Conservation (phyloP, 208 protist genomes). For the Trichomonas tenax region DNA sequence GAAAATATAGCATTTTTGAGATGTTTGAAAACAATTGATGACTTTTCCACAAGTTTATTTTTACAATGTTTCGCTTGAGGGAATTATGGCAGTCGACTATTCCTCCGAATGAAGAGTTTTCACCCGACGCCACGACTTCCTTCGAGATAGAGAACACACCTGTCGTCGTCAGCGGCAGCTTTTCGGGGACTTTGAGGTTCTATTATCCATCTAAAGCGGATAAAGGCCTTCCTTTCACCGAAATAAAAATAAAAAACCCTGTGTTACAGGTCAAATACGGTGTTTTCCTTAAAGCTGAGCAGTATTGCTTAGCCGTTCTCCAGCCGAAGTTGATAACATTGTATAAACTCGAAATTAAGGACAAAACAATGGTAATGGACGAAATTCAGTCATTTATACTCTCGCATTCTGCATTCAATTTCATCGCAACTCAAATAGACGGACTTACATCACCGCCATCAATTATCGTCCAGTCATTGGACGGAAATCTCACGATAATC, state of each 20-base stretch:
- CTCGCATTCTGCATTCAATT: not conserved
- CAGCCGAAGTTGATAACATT: not conserved
- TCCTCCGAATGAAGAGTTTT: not conserved
- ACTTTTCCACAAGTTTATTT: too few relatives aligned
- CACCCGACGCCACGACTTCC: not conserved
- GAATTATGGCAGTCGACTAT: not conserved
- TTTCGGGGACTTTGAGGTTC: not conserved
- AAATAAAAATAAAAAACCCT: not conserved
- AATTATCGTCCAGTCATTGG: not conserved
- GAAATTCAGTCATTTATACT: not conserved
- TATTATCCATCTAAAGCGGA: not conserved
- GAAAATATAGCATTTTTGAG: too few relatives aligned
- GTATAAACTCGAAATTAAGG: not conserved
- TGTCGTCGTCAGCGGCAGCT: not conserved
- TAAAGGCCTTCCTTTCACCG: not conserved
- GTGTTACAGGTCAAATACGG: not conserved
- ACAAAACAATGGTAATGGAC: not conserved
- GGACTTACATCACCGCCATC: not conserved
- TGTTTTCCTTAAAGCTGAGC: not conserved
- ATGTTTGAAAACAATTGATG: too few relatives aligned
- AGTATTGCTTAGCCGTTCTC: not conserved
- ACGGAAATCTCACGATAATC: not conserved
- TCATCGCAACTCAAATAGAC: not conserved
- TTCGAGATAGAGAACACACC: not conserved
- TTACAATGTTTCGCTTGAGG: not conserved